Percentiles rank a stretch among this genome's conserved stretches.
These are phyloP conservation scores for Zoysia pacifica DNA, from an alignment of 176 grass and related monocot species.

Conservation along the genomic window DNA sequence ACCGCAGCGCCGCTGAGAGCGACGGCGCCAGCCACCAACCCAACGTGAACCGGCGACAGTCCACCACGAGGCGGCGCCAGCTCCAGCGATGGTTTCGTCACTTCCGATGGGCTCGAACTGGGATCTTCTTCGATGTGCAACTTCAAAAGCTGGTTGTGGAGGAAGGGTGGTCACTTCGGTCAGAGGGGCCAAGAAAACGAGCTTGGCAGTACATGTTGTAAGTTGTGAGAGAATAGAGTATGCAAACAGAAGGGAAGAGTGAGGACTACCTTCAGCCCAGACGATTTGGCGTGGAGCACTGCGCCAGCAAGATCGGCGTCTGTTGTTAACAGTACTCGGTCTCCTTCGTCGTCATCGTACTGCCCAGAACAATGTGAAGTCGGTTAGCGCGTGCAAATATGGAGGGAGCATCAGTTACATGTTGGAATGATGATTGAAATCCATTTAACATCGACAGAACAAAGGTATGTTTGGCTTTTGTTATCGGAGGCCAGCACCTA, in stretches of 20 bases:
- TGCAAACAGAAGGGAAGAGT: slow-evolving; percentile 9
- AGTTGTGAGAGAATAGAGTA: not conserved
- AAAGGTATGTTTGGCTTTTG: slow-evolving; percentile 28
- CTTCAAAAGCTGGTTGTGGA: slow-evolving; percentile 64
- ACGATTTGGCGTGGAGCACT: slow-evolving; percentile 74
- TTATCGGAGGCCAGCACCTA: not conserved
- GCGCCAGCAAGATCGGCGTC: slow-evolving; percentile 77
- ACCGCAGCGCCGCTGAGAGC: slow-evolving; percentile 64
- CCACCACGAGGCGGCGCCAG: slow-evolving; percentile 36
- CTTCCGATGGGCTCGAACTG: slow-evolving; percentile 29
- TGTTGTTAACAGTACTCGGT: slow-evolving; percentile 73
- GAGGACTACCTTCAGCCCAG: slow-evolving; percentile 77
- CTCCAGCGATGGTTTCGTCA: slow-evolving; percentile 38
- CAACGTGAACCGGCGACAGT: slow-evolving; percentile 44
- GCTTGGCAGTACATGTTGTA: not conserved
- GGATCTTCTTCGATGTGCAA: slow-evolving; percentile 64
- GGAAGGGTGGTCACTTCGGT: slow-evolving; percentile 25
- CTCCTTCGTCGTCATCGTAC: slow-evolving; percentile 98
- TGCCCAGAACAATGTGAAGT: slow-evolving; percentile 43
- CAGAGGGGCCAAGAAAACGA: slow-evolving; percentile 29
- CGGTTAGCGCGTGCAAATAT: slow-evolving; percentile 4
- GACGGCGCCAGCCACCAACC: slow-evolving; percentile 55
- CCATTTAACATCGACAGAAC: slow-evolving; percentile 3
- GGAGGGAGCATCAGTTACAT: not conserved
- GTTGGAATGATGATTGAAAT: slow-evolving; percentile 23